phyloP scores from a whole-genome alignment of 352 stramenopile genomes.

The Pythium periplocum region DNA sequence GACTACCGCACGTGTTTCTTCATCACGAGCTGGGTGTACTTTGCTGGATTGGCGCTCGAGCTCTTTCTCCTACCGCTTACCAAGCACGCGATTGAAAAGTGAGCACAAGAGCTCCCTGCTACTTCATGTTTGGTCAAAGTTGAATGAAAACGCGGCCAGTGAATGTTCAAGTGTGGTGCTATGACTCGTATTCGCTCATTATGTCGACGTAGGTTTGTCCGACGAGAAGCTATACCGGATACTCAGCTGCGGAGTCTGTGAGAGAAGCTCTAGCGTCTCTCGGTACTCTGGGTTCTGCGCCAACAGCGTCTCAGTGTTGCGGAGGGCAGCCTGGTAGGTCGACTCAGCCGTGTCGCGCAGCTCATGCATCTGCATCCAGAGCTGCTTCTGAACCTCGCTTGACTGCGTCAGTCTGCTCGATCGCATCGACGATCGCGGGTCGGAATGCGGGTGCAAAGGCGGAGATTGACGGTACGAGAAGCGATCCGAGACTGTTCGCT shows the following conservation, averaged over 20 bases:
- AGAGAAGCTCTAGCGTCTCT: background rate
- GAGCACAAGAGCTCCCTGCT: background rate
- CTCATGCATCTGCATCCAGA: slow-evolving; percentile 73
- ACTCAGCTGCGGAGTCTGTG: too few species aligned
- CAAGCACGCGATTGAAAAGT: slow-evolving; percentile 43
- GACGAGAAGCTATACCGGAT: too few species aligned
- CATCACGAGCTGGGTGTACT: slow-evolving; percentile 76
- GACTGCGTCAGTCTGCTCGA: slow-evolving; percentile 16
- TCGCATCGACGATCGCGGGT: background rate
- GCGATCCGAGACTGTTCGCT: background rate
- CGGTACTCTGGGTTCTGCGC: slow-evolving; percentile 18
- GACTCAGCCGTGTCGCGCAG: slow-evolving; percentile 52
- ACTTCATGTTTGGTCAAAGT: slow-evolving; percentile 1
- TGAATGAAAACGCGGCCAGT: too few species aligned
- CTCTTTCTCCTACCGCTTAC: slow-evolving; percentile 55
- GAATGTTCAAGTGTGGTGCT: too few species aligned
- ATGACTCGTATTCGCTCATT: too few species aligned
- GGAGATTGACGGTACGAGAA: background rate
- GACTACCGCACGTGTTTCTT: slow-evolving; percentile 74
- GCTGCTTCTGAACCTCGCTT: slow-evolving; percentile 53
- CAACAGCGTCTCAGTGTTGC: slow-evolving; percentile 48
- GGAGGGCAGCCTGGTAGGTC: slow-evolving; percentile 56
- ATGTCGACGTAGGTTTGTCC: too few species aligned
- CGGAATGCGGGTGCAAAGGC: slow-evolving; percentile 1
- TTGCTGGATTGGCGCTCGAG: slow-evolving; percentile 45